Percentiles rank a stretch among this genome's conserved stretches.
phyloP scores from a whole-genome alignment of 345 rosid genomes.

The Cochlearia excelsa region DNA sequence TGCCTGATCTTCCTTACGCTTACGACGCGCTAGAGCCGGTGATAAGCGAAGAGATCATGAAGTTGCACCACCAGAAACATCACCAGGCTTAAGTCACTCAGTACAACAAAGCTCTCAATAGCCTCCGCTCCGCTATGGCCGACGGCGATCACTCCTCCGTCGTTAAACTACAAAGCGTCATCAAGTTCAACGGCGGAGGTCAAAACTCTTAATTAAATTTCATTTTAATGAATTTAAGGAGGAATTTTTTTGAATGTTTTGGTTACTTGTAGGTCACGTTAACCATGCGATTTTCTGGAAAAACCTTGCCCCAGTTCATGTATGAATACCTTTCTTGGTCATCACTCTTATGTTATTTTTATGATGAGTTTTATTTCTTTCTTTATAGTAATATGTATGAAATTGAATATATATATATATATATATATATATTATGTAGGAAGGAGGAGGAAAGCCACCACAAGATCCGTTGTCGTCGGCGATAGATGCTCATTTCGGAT shows the following conservation, averaged over 20 bases:
- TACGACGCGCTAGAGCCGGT: constrained; percentile 87
- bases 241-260: no score
- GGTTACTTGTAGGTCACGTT: constrained; percentile 59
- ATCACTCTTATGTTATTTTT: not conserved
- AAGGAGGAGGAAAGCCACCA: constrained; percentile 94
- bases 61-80: constrained; percentile 91
- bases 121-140: constrained; percentile 59
- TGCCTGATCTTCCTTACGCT: constrained; percentile 87
- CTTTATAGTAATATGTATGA: not conserved
- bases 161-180: constrained; percentile 71
- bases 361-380: not conserved
- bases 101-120: constrained; percentile 73
- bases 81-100: constrained; percentile 84
- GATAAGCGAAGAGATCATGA: constrained; percentile 91
- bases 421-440: constrained; percentile 38
- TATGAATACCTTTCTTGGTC: constrained; percentile 33
- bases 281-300: constrained; percentile 95
- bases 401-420: not conserved
- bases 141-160: constrained; percentile 65
- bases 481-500: constrained; percentile 73
- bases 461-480: constrained; percentile 69
- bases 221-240: no score
- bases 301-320: constrained; percentile 64
- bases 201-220: no score
- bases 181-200: constrained; percentile 99